phyloP scores from a whole-genome alignment of 164 flowering plant genomes.

The Nymphaea colorata region DNA sequence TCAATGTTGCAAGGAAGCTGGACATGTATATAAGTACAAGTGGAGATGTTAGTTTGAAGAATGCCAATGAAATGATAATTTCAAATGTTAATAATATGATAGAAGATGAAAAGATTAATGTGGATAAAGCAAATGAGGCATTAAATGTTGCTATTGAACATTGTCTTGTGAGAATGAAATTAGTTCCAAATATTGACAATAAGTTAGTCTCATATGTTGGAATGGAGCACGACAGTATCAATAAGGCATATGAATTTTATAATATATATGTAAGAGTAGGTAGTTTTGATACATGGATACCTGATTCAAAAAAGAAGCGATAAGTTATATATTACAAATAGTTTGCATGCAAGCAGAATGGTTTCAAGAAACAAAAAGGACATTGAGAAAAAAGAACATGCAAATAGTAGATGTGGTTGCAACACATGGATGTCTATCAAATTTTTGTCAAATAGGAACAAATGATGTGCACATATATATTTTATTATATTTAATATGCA shows the following conservation, averaged over 20 bases:
- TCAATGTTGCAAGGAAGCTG: background rate
- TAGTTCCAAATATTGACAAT: background rate
- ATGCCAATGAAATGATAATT: no score
- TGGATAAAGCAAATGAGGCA: no score
- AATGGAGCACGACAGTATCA: background rate
- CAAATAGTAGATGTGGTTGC: background rate
- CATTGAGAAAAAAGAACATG: background rate
- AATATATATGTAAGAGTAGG: background rate
- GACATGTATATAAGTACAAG: background rate
- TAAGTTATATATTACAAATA: background rate
- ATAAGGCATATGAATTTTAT: background rate
- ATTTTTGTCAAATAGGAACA: background rate
- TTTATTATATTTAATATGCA: background rate
- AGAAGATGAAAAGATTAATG: no score
- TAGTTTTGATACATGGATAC: background rate
- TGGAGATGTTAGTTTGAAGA: no score
- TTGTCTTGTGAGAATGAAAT: no score
- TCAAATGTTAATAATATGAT: no score
- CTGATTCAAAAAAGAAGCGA: background rate
- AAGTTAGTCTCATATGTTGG: background rate
- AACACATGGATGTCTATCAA: background rate
- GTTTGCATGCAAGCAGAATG: background rate
- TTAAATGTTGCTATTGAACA: no score
- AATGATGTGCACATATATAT: background rate
- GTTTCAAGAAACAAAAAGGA: background rate